Conservation (phyloP, 345 rosid species). For the Acer yangbiense region DNA sequence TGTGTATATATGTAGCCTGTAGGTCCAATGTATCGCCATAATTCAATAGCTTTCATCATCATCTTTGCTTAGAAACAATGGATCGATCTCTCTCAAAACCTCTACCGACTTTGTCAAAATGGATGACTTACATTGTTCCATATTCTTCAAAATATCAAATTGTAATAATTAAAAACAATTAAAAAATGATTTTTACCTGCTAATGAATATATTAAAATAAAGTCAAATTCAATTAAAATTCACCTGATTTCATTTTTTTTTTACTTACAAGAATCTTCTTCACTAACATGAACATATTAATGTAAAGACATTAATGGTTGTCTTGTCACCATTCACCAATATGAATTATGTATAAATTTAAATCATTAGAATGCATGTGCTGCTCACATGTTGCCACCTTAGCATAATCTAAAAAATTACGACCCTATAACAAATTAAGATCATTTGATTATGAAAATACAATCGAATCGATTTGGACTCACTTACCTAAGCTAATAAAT, state of each 20-base stretch:
- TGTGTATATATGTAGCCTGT: neutral
- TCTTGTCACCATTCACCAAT: too few relatives aligned
- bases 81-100: neutral
- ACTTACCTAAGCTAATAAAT: neutral
- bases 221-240: too few relatives aligned
- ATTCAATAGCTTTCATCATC: neutral
- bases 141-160: too few relatives aligned
- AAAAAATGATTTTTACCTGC: too few relatives aligned
- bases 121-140: too few relatives aligned
- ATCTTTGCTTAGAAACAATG: constrained; percentile 20
- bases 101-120: neutral
- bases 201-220: too few relatives aligned
- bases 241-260: too few relatives aligned
- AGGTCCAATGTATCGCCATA: constrained; percentile 7
- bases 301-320: too few relatives aligned
- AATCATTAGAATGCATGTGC: neutral
- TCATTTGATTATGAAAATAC: neutral
- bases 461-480: neutral
- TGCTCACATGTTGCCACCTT: neutral
- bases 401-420: neutral
- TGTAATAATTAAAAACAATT: too few relatives aligned
- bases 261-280: too few relatives aligned
- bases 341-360: too few relatives aligned
- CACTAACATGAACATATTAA: too few relatives aligned
- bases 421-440: neutral